Percentiles rank a stretch among this genome's conserved stretches.
These are phyloP conservation scores for Bacterosira constricta DNA, from an alignment of 108 stramenopile genomes.

Conservation along the genomic window DNA sequence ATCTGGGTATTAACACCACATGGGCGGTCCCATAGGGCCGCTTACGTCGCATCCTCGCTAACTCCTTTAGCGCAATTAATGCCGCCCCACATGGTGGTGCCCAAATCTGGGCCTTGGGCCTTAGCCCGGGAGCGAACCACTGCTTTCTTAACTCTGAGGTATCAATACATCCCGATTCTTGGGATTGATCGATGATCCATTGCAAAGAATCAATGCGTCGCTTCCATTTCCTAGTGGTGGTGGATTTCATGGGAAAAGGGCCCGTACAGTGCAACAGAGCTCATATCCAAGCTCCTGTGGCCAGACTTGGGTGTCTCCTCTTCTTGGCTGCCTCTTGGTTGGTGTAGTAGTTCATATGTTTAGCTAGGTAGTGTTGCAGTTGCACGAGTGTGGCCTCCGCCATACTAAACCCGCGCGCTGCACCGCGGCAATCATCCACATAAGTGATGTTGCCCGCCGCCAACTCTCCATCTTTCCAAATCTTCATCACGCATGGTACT, in stretches of 20 bases:
- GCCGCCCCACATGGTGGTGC: constrained; percentile 13
- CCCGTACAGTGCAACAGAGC: background rate
- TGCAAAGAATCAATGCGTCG: background rate
- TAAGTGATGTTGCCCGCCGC: constrained; percentile 20
- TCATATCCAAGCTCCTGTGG: constrained; percentile 10
- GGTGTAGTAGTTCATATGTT: background rate
- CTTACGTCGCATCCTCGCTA: background rate
- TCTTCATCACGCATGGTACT: constrained; percentile 36
- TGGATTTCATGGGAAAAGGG: constrained; percentile 1
- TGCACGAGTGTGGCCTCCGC: background rate
- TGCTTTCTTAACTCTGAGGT: constrained; percentile 16
- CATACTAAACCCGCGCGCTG: background rate
- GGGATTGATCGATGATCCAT: background rate
- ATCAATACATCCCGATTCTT: background rate
- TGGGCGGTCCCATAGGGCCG: constrained; percentile 3
- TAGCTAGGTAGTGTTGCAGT: background rate
- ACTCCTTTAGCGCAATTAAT: constrained; percentile 7
- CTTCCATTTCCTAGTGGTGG: background rate
- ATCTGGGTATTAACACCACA: constrained; percentile 1
- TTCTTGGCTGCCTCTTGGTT: background rate
- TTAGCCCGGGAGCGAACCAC: constrained; percentile 15
- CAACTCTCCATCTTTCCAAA: constrained; percentile 33
- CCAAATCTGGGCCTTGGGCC: constrained; percentile 7
- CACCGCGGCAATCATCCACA: constrained; percentile 37
- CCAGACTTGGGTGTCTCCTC: background rate